phyloP scores from a whole-genome alignment of 1,284 basidiomycete genomes.

The Ganoderma sp. region DNA sequence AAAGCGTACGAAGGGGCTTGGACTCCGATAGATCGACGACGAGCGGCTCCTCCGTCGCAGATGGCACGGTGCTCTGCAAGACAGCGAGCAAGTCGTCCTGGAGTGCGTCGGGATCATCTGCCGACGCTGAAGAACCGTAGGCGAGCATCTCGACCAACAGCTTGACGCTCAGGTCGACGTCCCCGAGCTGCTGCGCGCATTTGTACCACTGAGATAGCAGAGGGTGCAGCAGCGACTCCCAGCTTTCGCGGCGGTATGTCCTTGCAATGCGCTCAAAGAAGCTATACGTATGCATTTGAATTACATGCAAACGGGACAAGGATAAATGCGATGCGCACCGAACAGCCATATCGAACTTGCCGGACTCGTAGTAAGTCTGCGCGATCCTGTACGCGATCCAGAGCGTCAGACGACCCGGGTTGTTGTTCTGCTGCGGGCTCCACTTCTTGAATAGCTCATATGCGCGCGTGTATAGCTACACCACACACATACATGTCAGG shows the following conservation, averaged over 20 bases:
- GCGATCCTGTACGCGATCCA: constrained; percentile 89
- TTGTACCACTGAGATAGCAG: constrained; percentile 80
- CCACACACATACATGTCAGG: neutral
- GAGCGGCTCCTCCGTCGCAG: constrained; percentile 57
- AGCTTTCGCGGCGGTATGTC: constrained; percentile 83
- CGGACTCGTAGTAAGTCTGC: constrained; percentile 76
- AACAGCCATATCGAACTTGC: constrained; percentile 84
- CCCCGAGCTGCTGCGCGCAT: constrained; percentile 76
- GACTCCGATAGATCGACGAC: constrained; percentile 68
- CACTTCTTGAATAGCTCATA: constrained; percentile 90
- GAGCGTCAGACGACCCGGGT: constrained; percentile 76
- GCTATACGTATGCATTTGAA: constrained; percentile 44
- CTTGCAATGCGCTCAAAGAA: constrained; percentile 90
- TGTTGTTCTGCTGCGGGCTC: constrained; percentile 49
- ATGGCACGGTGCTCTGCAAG: constrained; percentile 76
- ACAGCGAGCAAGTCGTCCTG: constrained; percentile 74
- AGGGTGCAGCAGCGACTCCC: constrained; percentile 73
- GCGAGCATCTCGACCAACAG: constrained; percentile 83
- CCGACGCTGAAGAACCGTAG: constrained; percentile 47
- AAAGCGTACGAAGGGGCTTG: constrained; percentile 63
- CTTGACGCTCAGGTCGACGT: constrained; percentile 75
- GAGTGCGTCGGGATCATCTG: constrained; percentile 51
- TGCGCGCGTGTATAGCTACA: constrained; percentile 85
- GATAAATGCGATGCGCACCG: constrained; percentile 51
- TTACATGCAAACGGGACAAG: neutral